These are phyloP conservation scores for Lipomyces spencermartinsiae DNA, from an alignment of 805 yeast genomes.

Conservation along the genomic window DNA sequence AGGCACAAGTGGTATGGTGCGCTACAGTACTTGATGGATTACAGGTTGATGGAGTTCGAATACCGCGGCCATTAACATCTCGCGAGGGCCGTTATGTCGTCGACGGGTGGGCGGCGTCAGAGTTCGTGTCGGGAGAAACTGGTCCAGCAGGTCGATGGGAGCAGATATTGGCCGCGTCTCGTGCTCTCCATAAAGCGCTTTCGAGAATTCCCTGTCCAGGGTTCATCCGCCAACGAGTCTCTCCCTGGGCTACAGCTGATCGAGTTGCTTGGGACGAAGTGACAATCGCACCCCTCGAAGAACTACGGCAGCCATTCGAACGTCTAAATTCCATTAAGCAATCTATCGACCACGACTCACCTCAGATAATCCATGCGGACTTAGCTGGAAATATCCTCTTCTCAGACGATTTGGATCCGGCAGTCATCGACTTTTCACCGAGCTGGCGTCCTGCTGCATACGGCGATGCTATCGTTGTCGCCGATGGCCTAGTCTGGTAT, in stretches of 20 bases:
- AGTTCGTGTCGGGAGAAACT: neutral
- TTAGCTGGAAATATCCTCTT: conserved; percentile 7
- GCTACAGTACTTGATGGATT: conserved; percentile 4
- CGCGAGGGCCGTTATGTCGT: neutral
- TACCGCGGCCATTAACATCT: conserved; percentile 5
- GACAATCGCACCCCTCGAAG: conserved; percentile 1
- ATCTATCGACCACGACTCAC: neutral
- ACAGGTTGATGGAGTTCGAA: conserved; percentile 7
- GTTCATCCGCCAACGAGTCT: conserved; percentile 6
- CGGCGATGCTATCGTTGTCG: conserved; percentile 5
- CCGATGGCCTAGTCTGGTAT: neutral
- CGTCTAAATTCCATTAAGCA: neutral
- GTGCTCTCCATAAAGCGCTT: conserved; percentile 7
- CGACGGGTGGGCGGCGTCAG: conserved; percentile 2
- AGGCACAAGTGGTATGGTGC: neutral
- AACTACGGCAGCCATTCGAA: conserved; percentile 4
- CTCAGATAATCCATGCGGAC: conserved; percentile 8
- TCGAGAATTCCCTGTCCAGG: neutral
- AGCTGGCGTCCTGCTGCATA: conserved; percentile 9
- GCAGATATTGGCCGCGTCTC: neutral
- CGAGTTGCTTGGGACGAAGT: conserved; percentile 9
- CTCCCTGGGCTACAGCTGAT: conserved; percentile 7
- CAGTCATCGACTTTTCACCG: conserved; percentile 7
- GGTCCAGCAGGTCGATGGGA: conserved; percentile 2
- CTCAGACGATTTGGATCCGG: neutral